Base-by-base conservation (phyloP, 768 basidiomycete genomes). In the Coprinopsis sp. region DNA sequence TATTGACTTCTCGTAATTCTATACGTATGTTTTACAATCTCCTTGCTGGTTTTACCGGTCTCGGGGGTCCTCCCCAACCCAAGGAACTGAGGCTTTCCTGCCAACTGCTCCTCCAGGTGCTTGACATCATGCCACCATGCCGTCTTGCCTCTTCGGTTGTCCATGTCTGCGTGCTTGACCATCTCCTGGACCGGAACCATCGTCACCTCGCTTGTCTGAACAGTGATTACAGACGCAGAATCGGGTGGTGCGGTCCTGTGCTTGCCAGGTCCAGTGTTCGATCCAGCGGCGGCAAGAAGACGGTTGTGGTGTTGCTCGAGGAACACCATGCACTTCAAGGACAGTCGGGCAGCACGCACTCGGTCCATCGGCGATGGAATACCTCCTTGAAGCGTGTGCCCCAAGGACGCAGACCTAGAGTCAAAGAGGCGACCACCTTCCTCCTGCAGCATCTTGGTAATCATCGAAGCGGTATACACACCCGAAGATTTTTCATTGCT, bases 351-450 rank as follows among this genome's bases (percentile, higher is more conserved):
- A 3, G 91, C 96, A 22, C 91, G 87, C 0, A 87, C 82, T 41
- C 95, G 89, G 68, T 98, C 96, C 56, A 90, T 76, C 0, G 96
- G 96, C 1, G 95, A 96, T 4, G 96, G 96, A 14, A 91, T 82
- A 2, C 93, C 93, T 6, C 96, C 96, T 59, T 99, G 96, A 2
- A 99, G 71, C 4, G 94, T 98, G 69, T 99, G 96, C 13, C 96
- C 96, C 16, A 99, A 80, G 1, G 91, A 87, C n/a, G 95, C 96
- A 16, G 83, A 88, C 38, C 96, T 86, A 16, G 96, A 82, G 67
- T 99, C 96, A 60, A 98, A 99, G 19, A 97, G 72, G 4, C 73
- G 52, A 21, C 84, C 84, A n/a, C 96, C 96, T 66, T 98, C 95
- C 62, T 96, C 95, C 58, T 87, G 85, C 66, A 97, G 68, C 75